Base-by-base conservation (phyloP, 2,329 filamentous ascomycete genomes). In the Metarhizium sp. region DNA sequence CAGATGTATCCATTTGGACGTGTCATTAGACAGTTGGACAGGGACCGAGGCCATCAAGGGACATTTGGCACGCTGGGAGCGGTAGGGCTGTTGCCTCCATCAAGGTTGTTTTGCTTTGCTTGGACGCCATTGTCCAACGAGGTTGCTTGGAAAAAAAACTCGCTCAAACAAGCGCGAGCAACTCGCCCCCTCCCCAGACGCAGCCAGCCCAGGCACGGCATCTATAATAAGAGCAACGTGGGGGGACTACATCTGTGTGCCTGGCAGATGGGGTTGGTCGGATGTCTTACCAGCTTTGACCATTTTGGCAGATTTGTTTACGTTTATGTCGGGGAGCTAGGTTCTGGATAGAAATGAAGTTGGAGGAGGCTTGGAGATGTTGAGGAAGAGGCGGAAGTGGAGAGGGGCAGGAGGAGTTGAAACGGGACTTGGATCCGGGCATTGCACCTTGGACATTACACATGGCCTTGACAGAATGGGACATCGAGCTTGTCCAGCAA, bases 281-380 rank as follows among this genome's bases (percentile, higher is more conserved):
- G 16, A 51, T n/a, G 25, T 71, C 84, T 58, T 45, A 95, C 90
- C 90, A 79, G 92, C 92, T 84, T 96, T 96, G 81, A 96, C 92
- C 92, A 96, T 96, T 85, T 85, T 96, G 87, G 78, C 77, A 78
- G 77, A 65, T 78, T 75, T 69, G 63, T 67, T 66, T 69, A 57
- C 51, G 52, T 59, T 57, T 64, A 55, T 51, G 55, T 32, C 13
- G 30, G 29, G 45, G 18, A 34, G 45, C 45, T 30, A 48, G 7
- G 49, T 16, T 16, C 40, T n/a, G n/a, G 16, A 38, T 43, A 32
- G 16, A 43, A n/a, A 52, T n/a, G 42, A 49, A 36, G 47, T 53
- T 38, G 54, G 50, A 40, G 42, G 52, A 45, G 18, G 42, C 18
- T 45, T 45, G 59, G 36, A 60, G 53, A 46, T 51, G 59, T 56